Conservation (phyloP, 2,329 filamentous ascomycete genomes). For the Colletotrichum sp. region DNA sequence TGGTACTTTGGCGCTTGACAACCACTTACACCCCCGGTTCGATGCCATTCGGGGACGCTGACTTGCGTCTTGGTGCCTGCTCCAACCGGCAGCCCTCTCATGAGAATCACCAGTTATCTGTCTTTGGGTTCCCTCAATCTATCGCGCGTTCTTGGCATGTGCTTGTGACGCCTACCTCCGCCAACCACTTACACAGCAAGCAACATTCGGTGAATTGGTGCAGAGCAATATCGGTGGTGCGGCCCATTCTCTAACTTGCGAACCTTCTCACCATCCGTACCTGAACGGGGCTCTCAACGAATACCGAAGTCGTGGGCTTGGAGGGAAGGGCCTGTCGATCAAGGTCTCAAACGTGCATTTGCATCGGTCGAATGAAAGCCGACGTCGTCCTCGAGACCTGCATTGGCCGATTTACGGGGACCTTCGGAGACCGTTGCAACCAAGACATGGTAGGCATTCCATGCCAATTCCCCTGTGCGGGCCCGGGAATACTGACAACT, state of each 20-base stretch:
- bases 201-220: not conserved
- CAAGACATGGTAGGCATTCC: not conserved
- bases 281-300: not conserved
- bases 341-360: constrained; percentile 19
- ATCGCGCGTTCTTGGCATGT: not conserved
- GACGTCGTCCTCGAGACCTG: constrained; percentile 6
- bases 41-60: constrained; percentile 6
- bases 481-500: not conserved
- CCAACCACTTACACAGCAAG: not conserved
- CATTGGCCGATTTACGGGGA: constrained; percentile 18
- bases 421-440: constrained; percentile 1
- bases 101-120: not conserved
- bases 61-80: constrained; percentile 13
- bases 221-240: not conserved
- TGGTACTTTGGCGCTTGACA: not conserved
- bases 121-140: constrained; percentile 7
- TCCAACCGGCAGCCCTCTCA: not conserved
- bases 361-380: constrained; percentile 14
- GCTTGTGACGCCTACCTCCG: not conserved
- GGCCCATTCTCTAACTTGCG: not conserved
- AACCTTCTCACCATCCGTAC: not conserved
- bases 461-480: not conserved
- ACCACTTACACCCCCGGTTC: not conserved
- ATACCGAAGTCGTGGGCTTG: constrained; percentile 24
- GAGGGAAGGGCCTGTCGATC: constrained; percentile 27